These are phyloP conservation scores for Phaffia rhodozyma DNA, from an alignment of 1,284 basidiomycete species.

Conservation along the genomic window DNA sequence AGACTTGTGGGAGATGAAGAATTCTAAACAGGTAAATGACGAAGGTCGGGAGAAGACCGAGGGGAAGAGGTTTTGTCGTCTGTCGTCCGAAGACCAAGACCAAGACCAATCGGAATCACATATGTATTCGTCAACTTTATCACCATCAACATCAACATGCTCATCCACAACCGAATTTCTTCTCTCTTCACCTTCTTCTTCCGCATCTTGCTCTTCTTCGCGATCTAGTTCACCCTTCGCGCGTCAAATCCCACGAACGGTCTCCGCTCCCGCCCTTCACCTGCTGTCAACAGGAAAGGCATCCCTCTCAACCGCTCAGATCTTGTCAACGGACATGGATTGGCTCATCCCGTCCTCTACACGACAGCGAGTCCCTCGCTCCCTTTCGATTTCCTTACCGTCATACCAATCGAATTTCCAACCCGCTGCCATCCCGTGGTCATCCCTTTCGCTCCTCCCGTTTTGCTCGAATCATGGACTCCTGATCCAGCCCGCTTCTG, in stretches of 20 bases:
- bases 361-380: neutral
- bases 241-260: conserved; percentile 5
- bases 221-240: neutral
- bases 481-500: neutral
- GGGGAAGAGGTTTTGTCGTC: conserved; percentile 3
- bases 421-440: too few relatives aligned
- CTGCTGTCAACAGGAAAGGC: conserved; percentile 5
- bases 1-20: neutral
- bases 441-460: too few relatives aligned
- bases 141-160: neutral
- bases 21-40: too few relatives aligned
- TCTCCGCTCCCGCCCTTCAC: conserved; percentile 11
- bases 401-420: too few relatives aligned
- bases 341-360: conserved; percentile 7
- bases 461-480: too few relatives aligned
- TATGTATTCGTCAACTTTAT: neutral
- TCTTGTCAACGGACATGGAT: conserved; percentile 14
- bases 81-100: conserved; percentile 4
- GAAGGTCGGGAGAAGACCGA: too few relatives aligned
- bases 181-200: neutral
- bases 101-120: neutral
- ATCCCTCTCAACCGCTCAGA: conserved; percentile 3
- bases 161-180: neutral
- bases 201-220: neutral
- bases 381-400: neutral